Evolutionary conservation across 352 stramenopile genomes (phyloP), one percentile per base, ranked within the genome.

Genomic region (Globisporangium canariense): DNA sequence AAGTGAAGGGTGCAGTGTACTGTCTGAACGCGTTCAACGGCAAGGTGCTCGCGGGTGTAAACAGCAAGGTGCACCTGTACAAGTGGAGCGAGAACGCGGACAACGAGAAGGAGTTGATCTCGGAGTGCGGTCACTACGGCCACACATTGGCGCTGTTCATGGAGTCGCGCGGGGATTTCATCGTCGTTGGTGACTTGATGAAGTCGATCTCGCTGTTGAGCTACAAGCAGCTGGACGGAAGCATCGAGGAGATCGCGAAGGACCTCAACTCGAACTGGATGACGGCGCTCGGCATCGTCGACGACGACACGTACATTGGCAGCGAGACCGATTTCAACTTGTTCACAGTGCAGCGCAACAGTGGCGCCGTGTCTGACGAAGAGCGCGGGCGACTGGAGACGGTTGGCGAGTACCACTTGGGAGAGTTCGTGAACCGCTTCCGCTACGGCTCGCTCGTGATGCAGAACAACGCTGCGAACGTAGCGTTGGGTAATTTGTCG

Each of bases 261-360:
- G 97, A 99, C 70, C 90, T 98, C 66, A 98, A 98, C 71, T 91
- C 91, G 8, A 98, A 98, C 71, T 98, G 96, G 91, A 98, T 97
- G 71, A 98, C 94, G 11, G 91, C 93, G 18, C 79, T 98, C 20
- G 90, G 88, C 41, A 98, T 98, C 68, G 64, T 98, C 3, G 95
- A 98, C 41, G 89, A 98, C 50, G 91, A 98, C 67, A 96, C 96
- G 11, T 98, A 98, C 70, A 83, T 99, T n/a, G 95, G 92, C 32
- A 94, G 84, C 22, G 97, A 99, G 70, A 96, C 90, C 14, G 93
- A 96, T 69, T 97, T 97, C 69, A 98, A 99, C 71, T 69, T 99
- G 41, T 98, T 98, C 76, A 90, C 94, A 5, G 79, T 99, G 11
- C 85, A 96, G 51, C 83, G 95, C 32, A 98, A 98, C 75, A 95